Base-by-base conservation (phyloP, 495 filamentous ascomycete genomes). In the Ascodesmis nigricans region DNA sequence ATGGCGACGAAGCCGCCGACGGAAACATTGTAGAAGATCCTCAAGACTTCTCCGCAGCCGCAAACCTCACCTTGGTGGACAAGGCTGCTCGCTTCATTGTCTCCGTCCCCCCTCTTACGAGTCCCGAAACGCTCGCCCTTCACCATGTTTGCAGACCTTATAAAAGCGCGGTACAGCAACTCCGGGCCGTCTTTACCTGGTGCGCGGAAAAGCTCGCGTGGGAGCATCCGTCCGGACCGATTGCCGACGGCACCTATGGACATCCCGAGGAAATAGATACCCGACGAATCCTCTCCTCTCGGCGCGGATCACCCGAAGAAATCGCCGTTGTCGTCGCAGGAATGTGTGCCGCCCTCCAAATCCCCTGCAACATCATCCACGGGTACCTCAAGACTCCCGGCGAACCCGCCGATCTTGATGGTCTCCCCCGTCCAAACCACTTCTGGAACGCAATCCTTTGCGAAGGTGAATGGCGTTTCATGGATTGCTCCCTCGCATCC, bases 381-480 rank as follows among this genome's bases (percentile, higher is more conserved):
- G 87, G 87, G 4, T 93, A 78, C 46, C 70, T 99, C 20, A 99
- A 95, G 50, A 58, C 67, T 6, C 90, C 90, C 0, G 87, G 84
- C 1, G 84, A 93, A 43, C 54, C 69, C 1, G 62, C 80, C 10
- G 83, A 93, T 21, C 6, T 6, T 11, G 55, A 78, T 16, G 74
- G 73, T 30, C 65, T 73, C 9, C 73, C 70, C 20, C 69, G 74
- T 22, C 67, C 84, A 5, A 99, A 99, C 44, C 87, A 99, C 60
- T 93, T 79, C 76, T 99, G 87, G 87, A 99, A 99, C 47, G 73
- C 80, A 1, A 82, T 99, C 2, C 56, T 91, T 23, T 73, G 91
- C 7, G 90, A 99, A 47, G 73, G 77, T 10, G 79, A 91, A 55
- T 99, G 87, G 87, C 74, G 87, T 30, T 72, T 93, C 39, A 84